Evolutionary conservation across 129 eudicot species (phyloP).

Genomic region (Helianthus annuus): DNA sequence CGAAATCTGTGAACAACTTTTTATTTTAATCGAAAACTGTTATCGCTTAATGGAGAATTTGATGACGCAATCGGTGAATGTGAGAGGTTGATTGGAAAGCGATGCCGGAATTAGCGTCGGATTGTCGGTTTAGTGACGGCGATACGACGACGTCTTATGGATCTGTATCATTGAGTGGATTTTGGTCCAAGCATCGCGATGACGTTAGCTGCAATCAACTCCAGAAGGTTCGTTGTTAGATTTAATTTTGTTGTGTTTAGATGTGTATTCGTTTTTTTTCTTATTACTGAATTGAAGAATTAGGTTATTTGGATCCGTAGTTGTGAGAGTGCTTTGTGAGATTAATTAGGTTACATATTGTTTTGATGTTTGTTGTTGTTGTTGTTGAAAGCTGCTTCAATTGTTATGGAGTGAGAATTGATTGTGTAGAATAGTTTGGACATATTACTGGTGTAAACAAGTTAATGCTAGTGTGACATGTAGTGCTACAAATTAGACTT

Average conservation of each 20-base stretch:
- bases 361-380: slow-evolving; percentile 4
- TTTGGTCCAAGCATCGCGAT: slow-evolving; percentile 82
- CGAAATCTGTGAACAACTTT: slow-evolving; percentile 29
- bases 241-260: slow-evolving; percentile 8
- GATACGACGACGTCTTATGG: slow-evolving; percentile 50
- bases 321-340: not conserved
- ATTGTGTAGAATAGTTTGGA: slow-evolving; percentile 8
- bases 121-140: slow-evolving; percentile 41
- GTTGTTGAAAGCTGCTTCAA: slow-evolving; percentile 18
- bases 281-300: not conserved
- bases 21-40: slow-evolving; percentile 18
- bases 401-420: not conserved
- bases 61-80: slow-evolving; percentile 22
- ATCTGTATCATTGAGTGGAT: slow-evolving; percentile 56
- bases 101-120: slow-evolving; percentile 81
- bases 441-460: slow-evolving; percentile 18
- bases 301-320: slow-evolving; percentile 10
- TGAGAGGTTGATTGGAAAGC: slow-evolving; percentile 25
- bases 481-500: slow-evolving; percentile 3
- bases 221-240: slow-evolving; percentile 65
- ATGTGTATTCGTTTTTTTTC: slow-evolving; percentile 13
- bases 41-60: slow-evolving; percentile 24
- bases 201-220: slow-evolving; percentile 80
- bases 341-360: slow-evolving; percentile 6
- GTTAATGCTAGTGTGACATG: slow-evolving; percentile 8